Conservation (phyloP, 2,329 filamentous ascomycete genomes). For the Nannizzia gypsea region DNA sequence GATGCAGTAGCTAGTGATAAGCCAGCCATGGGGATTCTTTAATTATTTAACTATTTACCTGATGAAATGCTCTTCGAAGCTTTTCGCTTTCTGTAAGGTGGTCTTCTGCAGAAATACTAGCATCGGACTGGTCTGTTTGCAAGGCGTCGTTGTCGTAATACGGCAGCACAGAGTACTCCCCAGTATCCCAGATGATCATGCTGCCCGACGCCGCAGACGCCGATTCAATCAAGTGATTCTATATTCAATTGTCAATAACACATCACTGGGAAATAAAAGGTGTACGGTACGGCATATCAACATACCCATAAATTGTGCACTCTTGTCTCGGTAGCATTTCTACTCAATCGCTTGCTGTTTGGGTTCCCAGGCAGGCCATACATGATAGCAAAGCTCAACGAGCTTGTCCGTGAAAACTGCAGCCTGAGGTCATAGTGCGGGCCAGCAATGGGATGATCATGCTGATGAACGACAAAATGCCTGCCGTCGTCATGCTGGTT, state of each 20-base stretch:
- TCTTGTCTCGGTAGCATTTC: constrained; percentile 52
- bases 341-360: constrained; percentile 42
- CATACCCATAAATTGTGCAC: constrained; percentile 49
- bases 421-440: constrained; percentile 58
- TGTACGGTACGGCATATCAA: constrained; percentile 1
- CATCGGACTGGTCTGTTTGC: not conserved
- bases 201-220: constrained; percentile 45
- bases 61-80: not conserved
- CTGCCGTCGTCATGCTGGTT: constrained; percentile 37
- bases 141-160: constrained; percentile 23
- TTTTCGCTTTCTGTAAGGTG: not conserved
- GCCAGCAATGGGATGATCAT: constrained; percentile 59
- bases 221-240: constrained; percentile 53
- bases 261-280: not conserved
- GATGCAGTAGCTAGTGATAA: not conserved
- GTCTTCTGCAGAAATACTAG: not conserved
- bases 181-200: constrained; percentile 52
- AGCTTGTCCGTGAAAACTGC: constrained; percentile 57
- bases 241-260: not conserved
- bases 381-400: constrained; percentile 53
- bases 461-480: constrained; percentile 61
- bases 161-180: constrained; percentile 45
- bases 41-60: not conserved
- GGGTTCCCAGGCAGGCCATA: constrained; percentile 50
- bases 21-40: not conserved